phyloP scores from a whole-genome alignment of 371 early-diverging fungal species.

The Actinomortierella wolfii region DNA sequence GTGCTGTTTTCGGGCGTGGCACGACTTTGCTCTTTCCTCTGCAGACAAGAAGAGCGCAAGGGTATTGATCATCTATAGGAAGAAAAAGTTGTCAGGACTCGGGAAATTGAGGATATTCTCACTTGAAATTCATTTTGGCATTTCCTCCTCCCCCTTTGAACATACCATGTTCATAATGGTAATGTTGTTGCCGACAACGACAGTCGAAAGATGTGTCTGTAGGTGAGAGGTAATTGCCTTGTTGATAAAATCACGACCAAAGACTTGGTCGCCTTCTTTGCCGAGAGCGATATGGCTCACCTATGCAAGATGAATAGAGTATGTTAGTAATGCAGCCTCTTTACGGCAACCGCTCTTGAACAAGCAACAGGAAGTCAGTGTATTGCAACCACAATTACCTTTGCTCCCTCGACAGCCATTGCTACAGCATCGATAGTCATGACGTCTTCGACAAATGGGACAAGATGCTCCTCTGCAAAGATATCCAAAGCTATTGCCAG shows the following conservation, averaged over 20 bases:
- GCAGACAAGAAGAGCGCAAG: slow-evolving; percentile 56
- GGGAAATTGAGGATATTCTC: neutral
- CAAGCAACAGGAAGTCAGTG: too few relatives aligned
- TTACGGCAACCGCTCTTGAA: too few relatives aligned
- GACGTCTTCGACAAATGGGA: slow-evolving; percentile 61
- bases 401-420: slow-evolving; percentile 57
- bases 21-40: slow-evolving; percentile 60
- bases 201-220: slow-evolving; percentile 58
- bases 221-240: slow-evolving; percentile 64
- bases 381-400: slow-evolving; percentile 50
- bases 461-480: slow-evolving; percentile 51
- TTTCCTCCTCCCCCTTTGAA: too few relatives aligned
- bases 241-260: slow-evolving; percentile 58
- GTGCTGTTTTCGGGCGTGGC: slow-evolving; percentile 63
- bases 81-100: neutral
- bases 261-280: slow-evolving; percentile 55
- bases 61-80: slow-evolving; percentile 58
- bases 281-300: slow-evolving; percentile 58
- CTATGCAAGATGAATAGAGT: slow-evolving; percentile 14
- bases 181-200: slow-evolving; percentile 58
- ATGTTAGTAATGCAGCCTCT: neutral
- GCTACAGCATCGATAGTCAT: slow-evolving; percentile 67
- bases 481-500: slow-evolving; percentile 52
- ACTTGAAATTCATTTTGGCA: too few relatives aligned
- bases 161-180: slow-evolving; percentile 65